Evolutionary conservation across 169 alveolate genomes (phyloP).

Genomic region (Plasmodium gonderi): DNA sequence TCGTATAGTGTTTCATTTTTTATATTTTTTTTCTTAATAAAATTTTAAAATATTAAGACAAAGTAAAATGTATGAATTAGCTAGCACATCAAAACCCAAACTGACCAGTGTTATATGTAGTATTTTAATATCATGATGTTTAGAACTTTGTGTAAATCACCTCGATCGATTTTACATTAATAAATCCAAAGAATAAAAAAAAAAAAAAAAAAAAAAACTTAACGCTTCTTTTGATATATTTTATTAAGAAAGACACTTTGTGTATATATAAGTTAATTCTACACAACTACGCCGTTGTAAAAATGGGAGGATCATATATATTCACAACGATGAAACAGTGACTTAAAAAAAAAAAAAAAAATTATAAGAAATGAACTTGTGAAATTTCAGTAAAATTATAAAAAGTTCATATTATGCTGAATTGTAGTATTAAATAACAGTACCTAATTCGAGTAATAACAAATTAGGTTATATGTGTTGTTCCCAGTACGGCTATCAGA

Average conservation of each 20-base stretch:
- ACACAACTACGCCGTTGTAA: background rate
- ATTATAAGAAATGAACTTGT: background rate
- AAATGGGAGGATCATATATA: background rate
- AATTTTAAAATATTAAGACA: background rate
- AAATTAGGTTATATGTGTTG: background rate
- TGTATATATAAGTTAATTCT: too few relatives aligned
- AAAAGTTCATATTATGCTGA: background rate
- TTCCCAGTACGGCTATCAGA: background rate
- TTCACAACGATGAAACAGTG: background rate
- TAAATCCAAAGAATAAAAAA: too few relatives aligned
- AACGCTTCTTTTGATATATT: too few relatives aligned
- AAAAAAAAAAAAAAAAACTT: too few relatives aligned
- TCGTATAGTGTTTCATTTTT: background rate
- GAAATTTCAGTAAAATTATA: background rate
- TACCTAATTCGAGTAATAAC: background rate
- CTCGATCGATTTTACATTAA: too few relatives aligned
- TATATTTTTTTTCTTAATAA: background rate
- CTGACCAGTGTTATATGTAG: background rate
- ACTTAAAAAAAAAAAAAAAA: background rate
- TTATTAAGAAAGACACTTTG: too few relatives aligned
- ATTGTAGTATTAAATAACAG: too few relatives aligned
- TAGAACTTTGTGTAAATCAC: background rate
- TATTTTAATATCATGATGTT: background rate
- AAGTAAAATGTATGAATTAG: background rate
- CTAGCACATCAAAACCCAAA: background rate